Conservation (phyloP, 2,329 filamentous ascomycete species). For the Paramyrothecium roridum region DNA sequence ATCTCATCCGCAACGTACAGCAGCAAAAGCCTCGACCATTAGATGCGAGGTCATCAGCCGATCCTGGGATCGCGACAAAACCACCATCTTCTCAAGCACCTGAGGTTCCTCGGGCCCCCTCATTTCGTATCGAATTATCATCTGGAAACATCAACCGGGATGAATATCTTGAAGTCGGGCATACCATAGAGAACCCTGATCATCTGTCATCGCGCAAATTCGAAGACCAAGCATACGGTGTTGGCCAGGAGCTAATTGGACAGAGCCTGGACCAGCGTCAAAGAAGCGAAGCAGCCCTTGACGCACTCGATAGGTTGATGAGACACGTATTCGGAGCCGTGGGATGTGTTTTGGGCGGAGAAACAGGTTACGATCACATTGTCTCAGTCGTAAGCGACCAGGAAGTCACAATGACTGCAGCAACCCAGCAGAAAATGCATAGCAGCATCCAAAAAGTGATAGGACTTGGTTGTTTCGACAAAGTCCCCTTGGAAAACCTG, state of each 20-base stretch:
- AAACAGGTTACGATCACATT: constrained; percentile 52
- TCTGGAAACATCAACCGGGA: constrained; percentile 42
- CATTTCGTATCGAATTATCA: constrained; percentile 47
- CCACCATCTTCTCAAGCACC: constrained; percentile 4
- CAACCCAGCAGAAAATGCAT: constrained; percentile 69
- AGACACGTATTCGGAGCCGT: constrained; percentile 75
- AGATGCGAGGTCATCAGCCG: constrained; percentile 9
- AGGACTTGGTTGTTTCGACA: constrained; percentile 62
- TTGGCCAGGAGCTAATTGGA: constrained; percentile 54
- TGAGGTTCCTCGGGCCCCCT: constrained; percentile 13
- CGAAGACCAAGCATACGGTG: constrained; percentile 46
- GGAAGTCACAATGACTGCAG: constrained; percentile 62
- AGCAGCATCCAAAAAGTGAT: constrained; percentile 71
- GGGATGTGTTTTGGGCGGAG: constrained; percentile 59
- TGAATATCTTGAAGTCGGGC: constrained; percentile 49
- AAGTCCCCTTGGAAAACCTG: constrained; percentile 73
- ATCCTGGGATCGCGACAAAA: constrained; percentile 5
- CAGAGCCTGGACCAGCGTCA: constrained; percentile 75
- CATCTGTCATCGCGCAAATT: constrained; percentile 51
- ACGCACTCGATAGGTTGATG: constrained; percentile 67
- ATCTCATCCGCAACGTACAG: constrained; percentile 6
- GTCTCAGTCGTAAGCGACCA: constrained; percentile 55
- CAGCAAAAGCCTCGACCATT: constrained; percentile 6
- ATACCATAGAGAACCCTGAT: constrained; percentile 42
- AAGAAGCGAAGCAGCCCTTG: constrained; percentile 70